phyloP scores from a whole-genome alignment of 2,329 filamentous ascomycete genomes.

The Talaromyces sp. region DNA sequence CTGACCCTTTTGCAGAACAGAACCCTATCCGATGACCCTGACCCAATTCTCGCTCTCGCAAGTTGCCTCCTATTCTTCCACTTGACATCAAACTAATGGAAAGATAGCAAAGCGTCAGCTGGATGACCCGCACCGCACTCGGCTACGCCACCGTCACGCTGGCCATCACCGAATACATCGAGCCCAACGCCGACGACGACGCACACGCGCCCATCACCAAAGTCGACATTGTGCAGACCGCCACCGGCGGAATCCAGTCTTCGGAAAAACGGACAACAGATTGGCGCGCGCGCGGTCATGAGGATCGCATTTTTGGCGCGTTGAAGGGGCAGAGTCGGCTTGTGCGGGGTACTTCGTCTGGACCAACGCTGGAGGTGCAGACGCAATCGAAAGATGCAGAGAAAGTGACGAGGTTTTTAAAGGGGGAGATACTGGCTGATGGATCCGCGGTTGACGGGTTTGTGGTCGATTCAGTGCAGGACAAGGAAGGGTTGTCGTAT shows the following conservation, averaged over 20 bases:
- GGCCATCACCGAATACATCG: slow-evolving; percentile 52
- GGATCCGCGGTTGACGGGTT: slow-evolving; percentile 55
- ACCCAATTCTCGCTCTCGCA: slow-evolving; percentile 63
- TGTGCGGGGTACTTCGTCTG: slow-evolving; percentile 34
- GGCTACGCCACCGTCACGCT: slow-evolving; percentile 65
- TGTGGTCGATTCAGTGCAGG: slow-evolving; percentile 47
- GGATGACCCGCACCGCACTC: slow-evolving; percentile 69
- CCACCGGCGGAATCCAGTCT: slow-evolving; percentile 66
- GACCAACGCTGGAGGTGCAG: slow-evolving; percentile 30
- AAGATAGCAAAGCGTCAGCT: slow-evolving; percentile 61
- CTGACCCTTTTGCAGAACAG: slow-evolving; percentile 59
- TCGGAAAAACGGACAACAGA: slow-evolving; percentile 55
- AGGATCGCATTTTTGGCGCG: slow-evolving; percentile 74
- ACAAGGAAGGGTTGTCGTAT: slow-evolving; percentile 7
- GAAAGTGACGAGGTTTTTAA: slow-evolving; percentile 33
- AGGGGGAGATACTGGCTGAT: slow-evolving; percentile 44
- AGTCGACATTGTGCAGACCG: slow-evolving; percentile 68
- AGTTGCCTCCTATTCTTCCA: slow-evolving; percentile 1
- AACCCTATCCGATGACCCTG: slow-evolving; percentile 62
- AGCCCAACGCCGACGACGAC: slow-evolving; percentile 41
- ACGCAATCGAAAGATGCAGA: slow-evolving; percentile 33
- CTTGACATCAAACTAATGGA: slow-evolving; percentile 5
- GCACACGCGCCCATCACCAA: slow-evolving; percentile 43
- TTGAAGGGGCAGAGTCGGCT: slow-evolving; percentile 59
- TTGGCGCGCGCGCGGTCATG: slow-evolving; percentile 60